Evolutionary conservation across 1,284 basidiomycete species (phyloP), one percentile per base, ranked within the genome.

Genomic region (Puccinia hordei): DNA sequence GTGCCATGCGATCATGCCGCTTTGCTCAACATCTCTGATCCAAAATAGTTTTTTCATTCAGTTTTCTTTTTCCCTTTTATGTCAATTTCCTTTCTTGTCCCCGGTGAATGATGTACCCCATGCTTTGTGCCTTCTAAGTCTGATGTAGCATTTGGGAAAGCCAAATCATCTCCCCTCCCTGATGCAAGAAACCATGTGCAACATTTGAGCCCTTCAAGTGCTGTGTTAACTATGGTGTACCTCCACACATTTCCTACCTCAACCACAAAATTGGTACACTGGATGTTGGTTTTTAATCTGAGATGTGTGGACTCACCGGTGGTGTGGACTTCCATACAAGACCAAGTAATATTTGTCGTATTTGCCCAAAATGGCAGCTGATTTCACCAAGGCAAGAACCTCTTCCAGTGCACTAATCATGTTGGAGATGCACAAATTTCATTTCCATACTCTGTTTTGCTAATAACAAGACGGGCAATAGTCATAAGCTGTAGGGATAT

Each of bases 321-420:
- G 82, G 96, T 93, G 84, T 99, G 97, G 57, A 98, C 92, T 85
- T 98, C 95, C 95, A 99, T 98, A 6, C 91, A 89, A 13, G 94
- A 97, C 81, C 93, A 94, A 73, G 92, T 95, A 85, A 99, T 98
- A 85, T 98, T 98, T n/a, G 97, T 98, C 9, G 95, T 95, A 84
- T 98, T 98, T 87, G 94, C 97, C 87, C 95, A 99, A 87, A 92
- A 99, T 1, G 97, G 96, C 4, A 99, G 88, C 97, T 96, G 96
- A 96, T 86, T 97, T 94, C 87, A 73, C 1, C 53, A 57, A 57
- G 6, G 53, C 53, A 9, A 57, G 22, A 19, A 44, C 6, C 6
- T 8, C 41, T 44, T n/a, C n/a, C n/a, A n/a, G n/a, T n/a, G n/a
- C n/a, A n/a, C n/a, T n/a, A n/a, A n/a, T n/a, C n/a, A n/a, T n/a